Base-by-base conservation (phyloP, 345 rosid species). In the Passiflora organensis region DNA sequence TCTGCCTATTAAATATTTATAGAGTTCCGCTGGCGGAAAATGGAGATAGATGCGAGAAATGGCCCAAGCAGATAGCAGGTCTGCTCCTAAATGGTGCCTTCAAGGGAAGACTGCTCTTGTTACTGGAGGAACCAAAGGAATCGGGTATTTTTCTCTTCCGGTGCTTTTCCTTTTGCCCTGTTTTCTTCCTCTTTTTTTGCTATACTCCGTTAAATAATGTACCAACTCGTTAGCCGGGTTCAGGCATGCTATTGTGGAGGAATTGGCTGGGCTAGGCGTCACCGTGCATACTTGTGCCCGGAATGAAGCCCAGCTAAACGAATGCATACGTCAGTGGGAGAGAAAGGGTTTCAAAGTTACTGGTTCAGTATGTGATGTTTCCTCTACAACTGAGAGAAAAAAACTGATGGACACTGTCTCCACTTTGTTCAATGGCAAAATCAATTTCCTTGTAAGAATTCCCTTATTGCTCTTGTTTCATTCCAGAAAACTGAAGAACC, bases 31-130 rank as follows among this genome's bases (percentile, higher is more conserved):
- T n/a, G 11, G 20, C 0, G 10, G 25, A 24, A 36, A 21, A 47
- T 12, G 19, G 19, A 59, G 20, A 13, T 32, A 22, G 43, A n/a
- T n/a, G n/a, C n/a, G n/a, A n/a, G 12, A 21, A 20, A 60, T 60
- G 64, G 48, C 55, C 6, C 47, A 50, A 18, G 37, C 55, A 41
- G n/a, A 18, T 16, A 22, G 0, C 23, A 15, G 15, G 37, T 16
- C 17, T 1, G 55, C 72, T 60, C 21, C 45, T 21, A 73, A 76
- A 61, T 81, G 83, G 86, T 68, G 72, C 46, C 79, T 78, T 47
- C 34, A 44, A 1, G 76, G 63, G 25, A 67, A 11, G 39, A 67
- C 61, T 13, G 69, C 72, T 16, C 66, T 72, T 13, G 76, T 72
- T 32, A 63, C 76, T 4, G 69, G 72, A 41, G 76, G 72, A 55